Base-by-base conservation (phyloP, 2,329 filamentous ascomycete species). In the Periconia sp. region DNA sequence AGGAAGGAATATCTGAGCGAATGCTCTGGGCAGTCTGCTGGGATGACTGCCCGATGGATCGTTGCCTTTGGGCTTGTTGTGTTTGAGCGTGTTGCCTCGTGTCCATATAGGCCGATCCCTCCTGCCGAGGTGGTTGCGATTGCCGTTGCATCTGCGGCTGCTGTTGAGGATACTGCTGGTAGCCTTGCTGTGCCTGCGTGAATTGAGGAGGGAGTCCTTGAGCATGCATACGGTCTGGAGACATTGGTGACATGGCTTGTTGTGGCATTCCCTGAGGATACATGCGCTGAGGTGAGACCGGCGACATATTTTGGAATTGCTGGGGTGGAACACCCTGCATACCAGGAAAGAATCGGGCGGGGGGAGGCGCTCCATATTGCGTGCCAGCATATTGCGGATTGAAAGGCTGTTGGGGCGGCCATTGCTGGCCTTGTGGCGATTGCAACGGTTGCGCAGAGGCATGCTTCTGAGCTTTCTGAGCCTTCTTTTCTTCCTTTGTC, bases 401-500 rank as follows among this genome's bases (percentile, higher is more conserved):
- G 7, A 43, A 43, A 5, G 54, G 47, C 23, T 52, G 50, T 22
- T 55, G 54, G 13, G 48, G 42, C 17, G 50, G 48, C 56, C 55
- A 56, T 40, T 57, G 48, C 18, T 45, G 52, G 46, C 13, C 40
- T 28, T 29, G 45, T 7, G 43, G 43, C 11, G 45, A 22, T 29
- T 57, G 47, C 28, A 50, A 35, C 19, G 43, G 40, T 23, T 48
- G 53, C 17, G 54, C 46, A 28, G 57, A 51, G 12, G 48, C 43
- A 38, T 61, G 51, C 35, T 57, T 57, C 26, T 64, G 59, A 23
- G 60, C 50, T 34, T 66, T 69, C n/a, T 58, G 60, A 9, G 55
- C 48, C 39, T 68, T 69, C 43, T 67, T 69, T 28, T 66, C 61
- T 32, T 68, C 62, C 39, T 73, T 73, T 5, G 61, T 63, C 25